A percentile compares a stretch with the other conserved stretches of the same genome.
phyloP scores from a whole-genome alignment of 306 rosid genomes.

The Trichosanthes cucumerina region DNA sequence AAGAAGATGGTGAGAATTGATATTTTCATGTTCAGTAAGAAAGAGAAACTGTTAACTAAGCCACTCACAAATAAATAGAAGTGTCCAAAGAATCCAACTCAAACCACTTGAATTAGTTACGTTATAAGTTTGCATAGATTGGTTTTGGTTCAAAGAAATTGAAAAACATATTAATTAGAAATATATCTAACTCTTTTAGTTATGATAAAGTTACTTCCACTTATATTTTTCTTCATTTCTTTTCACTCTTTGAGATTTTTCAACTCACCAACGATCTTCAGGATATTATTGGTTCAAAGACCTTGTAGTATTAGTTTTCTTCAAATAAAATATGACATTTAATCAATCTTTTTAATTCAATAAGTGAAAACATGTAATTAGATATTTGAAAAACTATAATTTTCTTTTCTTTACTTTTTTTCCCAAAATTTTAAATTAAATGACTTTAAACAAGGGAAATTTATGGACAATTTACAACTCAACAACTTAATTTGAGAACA shows the following conservation, averaged over 20 bases:
- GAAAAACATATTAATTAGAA: not conserved
- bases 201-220: not conserved
- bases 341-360: not conserved
- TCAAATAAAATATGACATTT: not conserved
- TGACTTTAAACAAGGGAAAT: not conserved
- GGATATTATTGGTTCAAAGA: not conserved
- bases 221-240: not conserved
- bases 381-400: not conserved
- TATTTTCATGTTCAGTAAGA: not conserved
- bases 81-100: not conserved
- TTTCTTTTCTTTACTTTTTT: not conserved
- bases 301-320: not conserved
- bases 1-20: not conserved
- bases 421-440: not conserved
- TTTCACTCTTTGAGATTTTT: no score
- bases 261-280: not conserved
- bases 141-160: not conserved
- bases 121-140: not conserved
- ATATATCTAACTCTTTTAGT: not conserved
- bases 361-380: not conserved
- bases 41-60: not conserved
- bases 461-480: not conserved
- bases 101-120: not conserved
- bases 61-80: not conserved
- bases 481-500: not conserved